Evolutionary conservation across 345 rosid species (phyloP).

Genomic region (Aethionema arabicum): DNA sequence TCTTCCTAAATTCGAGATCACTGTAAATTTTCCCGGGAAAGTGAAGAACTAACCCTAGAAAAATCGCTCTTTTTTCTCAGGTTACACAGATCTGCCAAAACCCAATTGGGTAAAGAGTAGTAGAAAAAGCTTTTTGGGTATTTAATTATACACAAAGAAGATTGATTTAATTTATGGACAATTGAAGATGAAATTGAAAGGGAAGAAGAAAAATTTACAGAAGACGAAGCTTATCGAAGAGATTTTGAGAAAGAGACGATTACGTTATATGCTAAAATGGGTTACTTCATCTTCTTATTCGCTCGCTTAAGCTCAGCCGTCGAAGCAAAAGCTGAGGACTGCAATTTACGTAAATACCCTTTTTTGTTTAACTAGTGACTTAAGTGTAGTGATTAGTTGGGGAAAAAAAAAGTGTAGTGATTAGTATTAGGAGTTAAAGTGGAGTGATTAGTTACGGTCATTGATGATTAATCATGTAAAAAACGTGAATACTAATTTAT

Average conservation of each 20-base stretch:
- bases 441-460: too few species aligned
- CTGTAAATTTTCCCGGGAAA: background rate
- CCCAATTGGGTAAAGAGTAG: background rate
- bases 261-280: too few species aligned
- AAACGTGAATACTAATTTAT: too few species aligned
- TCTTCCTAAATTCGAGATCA: too few species aligned
- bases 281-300: slow-evolving; percentile 22
- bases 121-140: too few species aligned
- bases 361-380: slow-evolving; percentile 19
- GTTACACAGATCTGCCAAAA: background rate
- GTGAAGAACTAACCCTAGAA: background rate
- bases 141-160: background rate
- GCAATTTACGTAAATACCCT: slow-evolving; percentile 26
- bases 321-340: background rate
- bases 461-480: too few species aligned
- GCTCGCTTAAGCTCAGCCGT: slow-evolving; percentile 13
- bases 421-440: too few species aligned
- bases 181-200: background rate
- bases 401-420: too few species aligned
- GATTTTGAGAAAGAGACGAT: background rate
- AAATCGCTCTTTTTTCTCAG: background rate
- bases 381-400: background rate
- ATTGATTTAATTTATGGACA: slow-evolving; percentile 4
- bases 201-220: background rate
- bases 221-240: slow-evolving; percentile 1